These are phyloP conservation scores for Microglena sp. DNA, from an alignment of 139 green algal genomes.

Conservation along the genomic window DNA sequence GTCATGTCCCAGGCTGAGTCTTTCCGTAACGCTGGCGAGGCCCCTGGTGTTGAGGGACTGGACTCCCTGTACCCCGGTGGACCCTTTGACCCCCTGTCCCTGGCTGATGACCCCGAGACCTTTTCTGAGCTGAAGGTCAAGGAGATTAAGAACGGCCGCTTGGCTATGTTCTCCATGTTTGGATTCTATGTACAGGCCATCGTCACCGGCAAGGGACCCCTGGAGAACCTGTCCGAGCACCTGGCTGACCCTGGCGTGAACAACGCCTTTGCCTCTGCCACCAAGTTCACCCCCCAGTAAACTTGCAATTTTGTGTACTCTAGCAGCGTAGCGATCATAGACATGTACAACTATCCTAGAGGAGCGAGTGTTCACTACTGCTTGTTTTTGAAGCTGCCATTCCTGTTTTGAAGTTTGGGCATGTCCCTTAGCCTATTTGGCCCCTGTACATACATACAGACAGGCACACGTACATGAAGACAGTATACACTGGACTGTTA, in stretches of 20 bases:
- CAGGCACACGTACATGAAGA: too few relatives aligned
- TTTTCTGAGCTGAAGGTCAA: conserved; percentile 72
- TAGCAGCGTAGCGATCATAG: too few relatives aligned
- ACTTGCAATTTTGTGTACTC: conserved; percentile 9
- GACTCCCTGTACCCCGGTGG: conserved; percentile 69
- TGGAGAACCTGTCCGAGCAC: conserved; percentile 62
- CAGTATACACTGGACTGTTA: too few relatives aligned
- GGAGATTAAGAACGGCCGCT: conserved; percentile 95
- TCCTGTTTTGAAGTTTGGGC: too few relatives aligned
- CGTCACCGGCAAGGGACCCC: conserved; percentile 25
- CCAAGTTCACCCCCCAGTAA: conserved; percentile 52
- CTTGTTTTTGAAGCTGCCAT: too few relatives aligned
- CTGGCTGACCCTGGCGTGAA: conserved; percentile 57
- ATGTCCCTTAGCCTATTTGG: too few relatives aligned
- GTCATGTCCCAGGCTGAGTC: conserved; percentile 62
- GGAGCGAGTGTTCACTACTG: too few relatives aligned
- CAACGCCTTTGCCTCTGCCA: conserved; percentile 56
- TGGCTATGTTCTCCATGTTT: conserved; percentile 87
- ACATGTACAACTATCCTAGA: too few relatives aligned
- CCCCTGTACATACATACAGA: too few relatives aligned
- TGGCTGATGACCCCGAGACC: conserved; percentile 88
- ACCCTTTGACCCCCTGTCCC: conserved; percentile 74
- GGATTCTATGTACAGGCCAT: conserved; percentile 73
- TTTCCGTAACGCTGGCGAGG: conserved; percentile 70
- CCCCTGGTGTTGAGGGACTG: conserved; percentile 67